phyloP scores from a whole-genome alignment of 2,329 filamentous ascomycete species.

The Kalaharituber pfeilii region DNA sequence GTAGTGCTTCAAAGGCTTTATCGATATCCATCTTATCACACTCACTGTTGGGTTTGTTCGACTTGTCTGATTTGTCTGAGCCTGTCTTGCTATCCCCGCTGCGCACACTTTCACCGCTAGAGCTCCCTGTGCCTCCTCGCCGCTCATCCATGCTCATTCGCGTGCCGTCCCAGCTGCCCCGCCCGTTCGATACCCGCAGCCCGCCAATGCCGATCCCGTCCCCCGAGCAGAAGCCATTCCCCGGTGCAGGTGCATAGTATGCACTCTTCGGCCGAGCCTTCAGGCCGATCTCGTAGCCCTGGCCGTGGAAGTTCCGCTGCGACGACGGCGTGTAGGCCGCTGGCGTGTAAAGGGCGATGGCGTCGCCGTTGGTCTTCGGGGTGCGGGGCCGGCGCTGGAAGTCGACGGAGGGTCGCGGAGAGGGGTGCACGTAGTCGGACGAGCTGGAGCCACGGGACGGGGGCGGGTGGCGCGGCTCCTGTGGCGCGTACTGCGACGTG shows the following conservation, averaged over 20 bases:
- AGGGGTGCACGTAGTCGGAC: background rate
- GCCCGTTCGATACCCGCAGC: background rate
- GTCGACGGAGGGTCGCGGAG: background rate
- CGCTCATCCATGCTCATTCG: background rate
- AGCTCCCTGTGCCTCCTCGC: background rate
- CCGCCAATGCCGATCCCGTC: background rate
- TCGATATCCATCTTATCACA: slow-evolving; percentile 41
- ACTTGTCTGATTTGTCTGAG: background rate
- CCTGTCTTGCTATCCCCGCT: slow-evolving; percentile 20
- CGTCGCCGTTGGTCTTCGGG: slow-evolving; percentile 33
- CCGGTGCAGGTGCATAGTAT: slow-evolving; percentile 3
- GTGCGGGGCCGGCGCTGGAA: slow-evolving; percentile 30
- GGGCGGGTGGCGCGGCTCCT: background rate
- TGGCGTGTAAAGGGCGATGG: slow-evolving; percentile 42
- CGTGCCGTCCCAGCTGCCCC: background rate
- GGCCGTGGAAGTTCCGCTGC: slow-evolving; percentile 43
- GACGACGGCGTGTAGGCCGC: slow-evolving; percentile 42
- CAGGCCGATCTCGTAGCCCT: slow-evolving; percentile 31
- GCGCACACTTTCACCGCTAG: background rate
- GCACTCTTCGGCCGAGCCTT: slow-evolving; percentile 23
- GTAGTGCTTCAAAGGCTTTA: slow-evolving; percentile 42
- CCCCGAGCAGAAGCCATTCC: background rate
- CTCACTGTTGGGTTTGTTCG: slow-evolving; percentile 16
- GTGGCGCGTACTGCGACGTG: background rate
- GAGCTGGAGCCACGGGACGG: background rate